A percentile compares a stretch with the other conserved stretches of the same genome.
Evolutionary conservation across 345 rosid genomes (phyloP).

Genomic region (Corchorus capsularis): DNA sequence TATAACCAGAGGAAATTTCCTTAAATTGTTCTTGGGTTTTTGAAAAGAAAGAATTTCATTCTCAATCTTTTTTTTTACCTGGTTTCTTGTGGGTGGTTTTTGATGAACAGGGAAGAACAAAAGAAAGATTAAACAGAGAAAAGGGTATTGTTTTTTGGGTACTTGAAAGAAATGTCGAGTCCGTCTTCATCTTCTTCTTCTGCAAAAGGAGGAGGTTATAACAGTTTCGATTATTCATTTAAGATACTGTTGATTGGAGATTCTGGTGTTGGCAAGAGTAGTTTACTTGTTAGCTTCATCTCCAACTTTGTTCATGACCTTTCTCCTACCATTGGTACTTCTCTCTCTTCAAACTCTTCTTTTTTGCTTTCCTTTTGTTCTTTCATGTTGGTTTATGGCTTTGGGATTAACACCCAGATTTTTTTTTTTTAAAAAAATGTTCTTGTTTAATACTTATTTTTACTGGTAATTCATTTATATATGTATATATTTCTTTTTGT

Average conservation of each 20-base stretch:
- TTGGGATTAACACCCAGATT: background rate
- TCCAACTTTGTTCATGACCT: constrained; percentile 68
- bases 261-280: constrained; percentile 97
- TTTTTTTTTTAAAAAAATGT: background rate
- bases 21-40: background rate
- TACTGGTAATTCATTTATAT: too few species aligned
- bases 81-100: background rate
- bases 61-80: background rate
- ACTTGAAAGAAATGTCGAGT: constrained; percentile 25
- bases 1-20: constrained; percentile 22
- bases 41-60: too few species aligned
- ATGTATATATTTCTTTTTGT: background rate
- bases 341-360: background rate
- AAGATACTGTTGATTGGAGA: constrained; percentile 93
- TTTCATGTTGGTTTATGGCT: background rate
- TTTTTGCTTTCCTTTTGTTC: background rate
- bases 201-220: constrained; percentile 45
- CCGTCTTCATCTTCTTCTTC: constrained; percentile 30
- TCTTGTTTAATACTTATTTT: too few species aligned
- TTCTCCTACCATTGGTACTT: constrained; percentile 84
- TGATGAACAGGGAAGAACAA: constrained; percentile 6
- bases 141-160: background rate
- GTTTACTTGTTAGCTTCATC: constrained; percentile 83
- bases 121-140: background rate
- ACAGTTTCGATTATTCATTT: constrained; percentile 79